Evolutionary conservation across 108 stramenopile genomes (phyloP), one percentile per base, ranked within the genome.

Genomic region (Epithemia pelagica): DNA sequence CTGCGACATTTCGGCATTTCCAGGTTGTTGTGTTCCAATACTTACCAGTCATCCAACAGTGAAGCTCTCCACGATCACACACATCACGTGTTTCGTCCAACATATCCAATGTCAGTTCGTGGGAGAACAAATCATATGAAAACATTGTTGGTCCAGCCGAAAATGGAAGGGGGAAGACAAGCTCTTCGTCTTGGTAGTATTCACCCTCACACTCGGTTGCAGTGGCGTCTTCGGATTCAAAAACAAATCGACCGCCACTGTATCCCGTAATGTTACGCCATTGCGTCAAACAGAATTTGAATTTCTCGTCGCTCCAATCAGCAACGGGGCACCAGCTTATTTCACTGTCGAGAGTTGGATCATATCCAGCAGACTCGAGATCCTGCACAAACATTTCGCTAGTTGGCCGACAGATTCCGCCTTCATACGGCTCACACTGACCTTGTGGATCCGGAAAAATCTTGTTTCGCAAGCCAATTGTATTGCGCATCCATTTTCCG

Each of bases 1-100:
- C 7, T 26, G 56, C 7, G 25, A 58, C 15, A 46, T 15, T 10
- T 60, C 7, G n/a, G 3, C 30, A 61, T 28, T 18, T 29, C 54
- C 20, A 57, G 18, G 24, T 30, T 57, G 18, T 58, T 58, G 71
- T 23, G 52, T 64, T 64, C 71, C 65, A 21, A 1, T 56, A 37
- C 57, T 62, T 67, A 31, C 78, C 78, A 1, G 75, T 66, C 51
- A 80, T 53, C 68, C 70, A 80, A 64, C 79, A 80, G 62, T 70
- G 79, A 26, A 76, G 28, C 19, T 71, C 65, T 21, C 27, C 28
- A 56, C 76, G 55, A 56, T 80, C 79, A 63, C 79, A 80, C 52
- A 71, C 28, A 23, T 57, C 66, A n/a, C 79, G 67, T 23, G 79
- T 80, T 54, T 76, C 68, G 21, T 76, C 55, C 18, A 80, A 61